Percentiles rank a stretch among this genome's conserved stretches.
phyloP scores from a whole-genome alignment of 1,284 basidiomycete species.

The Afroboletus lepidellus region DNA sequence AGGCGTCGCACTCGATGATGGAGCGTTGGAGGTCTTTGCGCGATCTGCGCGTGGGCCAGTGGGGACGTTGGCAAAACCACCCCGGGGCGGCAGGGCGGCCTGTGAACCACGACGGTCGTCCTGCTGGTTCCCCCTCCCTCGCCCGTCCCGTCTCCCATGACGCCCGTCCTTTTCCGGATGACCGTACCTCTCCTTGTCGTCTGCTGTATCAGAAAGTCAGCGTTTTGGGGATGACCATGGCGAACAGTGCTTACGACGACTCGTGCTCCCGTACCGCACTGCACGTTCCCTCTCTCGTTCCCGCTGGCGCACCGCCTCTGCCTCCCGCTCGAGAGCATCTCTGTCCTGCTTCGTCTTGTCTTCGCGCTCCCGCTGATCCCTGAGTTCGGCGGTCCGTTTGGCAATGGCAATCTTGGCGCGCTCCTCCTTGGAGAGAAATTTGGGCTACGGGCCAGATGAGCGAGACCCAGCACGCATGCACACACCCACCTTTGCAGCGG shows the following conservation, averaged over 20 bases:
- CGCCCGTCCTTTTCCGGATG: slow-evolving; percentile 51
- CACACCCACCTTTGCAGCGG: slow-evolving; percentile 72
- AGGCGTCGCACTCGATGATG: slow-evolving; percentile 31
- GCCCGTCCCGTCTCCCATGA: slow-evolving; percentile 35
- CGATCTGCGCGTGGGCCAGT: slow-evolving; percentile 84
- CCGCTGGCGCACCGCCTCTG: slow-evolving; percentile 60
- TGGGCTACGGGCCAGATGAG: slow-evolving; percentile 56
- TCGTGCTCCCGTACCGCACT: slow-evolving; percentile 27
- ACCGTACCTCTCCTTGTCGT: slow-evolving; percentile 54
- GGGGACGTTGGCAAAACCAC: slow-evolving; percentile 63
- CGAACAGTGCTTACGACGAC: slow-evolving; percentile 43
- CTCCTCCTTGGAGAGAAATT: slow-evolving; percentile 86
- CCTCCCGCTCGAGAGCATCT: slow-evolving; percentile 70
- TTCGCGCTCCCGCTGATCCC: slow-evolving; percentile 61
- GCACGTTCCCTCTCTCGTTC: slow-evolving; percentile 35
- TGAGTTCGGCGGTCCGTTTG: slow-evolving; percentile 79
- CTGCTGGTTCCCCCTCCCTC: slow-evolving; percentile 30
- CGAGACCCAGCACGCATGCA: neutral
- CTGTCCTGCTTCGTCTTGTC: slow-evolving; percentile 58
- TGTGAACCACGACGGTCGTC: slow-evolving; percentile 36
- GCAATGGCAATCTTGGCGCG: slow-evolving; percentile 85
- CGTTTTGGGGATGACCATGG: slow-evolving; percentile 10
- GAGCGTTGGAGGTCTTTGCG: slow-evolving; percentile 38
- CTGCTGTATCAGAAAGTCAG: slow-evolving; percentile 44
- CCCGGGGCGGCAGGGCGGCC: slow-evolving; percentile 31